A percentile compares a stretch with the other conserved stretches of the same genome.
phyloP scores from a whole-genome alignment of 495 filamentous ascomycete genomes.

The Talaromyces adpressus region DNA sequence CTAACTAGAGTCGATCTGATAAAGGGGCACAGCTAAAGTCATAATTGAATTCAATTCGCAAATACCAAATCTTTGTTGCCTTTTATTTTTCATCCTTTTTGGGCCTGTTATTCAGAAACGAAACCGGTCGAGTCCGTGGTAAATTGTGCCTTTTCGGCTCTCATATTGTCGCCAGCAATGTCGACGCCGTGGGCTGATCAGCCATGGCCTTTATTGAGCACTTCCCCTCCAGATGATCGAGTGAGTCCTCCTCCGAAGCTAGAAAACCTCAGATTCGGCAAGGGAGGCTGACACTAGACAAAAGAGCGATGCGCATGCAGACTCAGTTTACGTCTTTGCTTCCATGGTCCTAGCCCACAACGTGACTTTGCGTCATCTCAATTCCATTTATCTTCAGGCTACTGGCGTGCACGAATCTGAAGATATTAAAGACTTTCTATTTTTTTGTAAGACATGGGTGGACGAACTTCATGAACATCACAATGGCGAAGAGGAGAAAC shows the following conservation, averaged over 20 bases:
- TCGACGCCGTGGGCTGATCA: constrained; percentile 2
- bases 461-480: constrained; percentile 34
- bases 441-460: constrained; percentile 10
- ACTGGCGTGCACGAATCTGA: constrained; percentile 32
- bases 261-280: neutral
- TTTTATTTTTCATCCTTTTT: neutral
- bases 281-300: neutral
- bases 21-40: neutral
- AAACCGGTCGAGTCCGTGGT: neutral
- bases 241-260: neutral
- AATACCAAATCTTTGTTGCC: neutral
- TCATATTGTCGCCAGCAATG: neutral
- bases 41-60: neutral
- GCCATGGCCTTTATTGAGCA: neutral
- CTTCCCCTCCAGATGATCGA: neutral
- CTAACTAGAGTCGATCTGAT: neutral
- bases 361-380: constrained; percentile 51
- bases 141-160: neutral
- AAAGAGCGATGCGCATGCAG: neutral
- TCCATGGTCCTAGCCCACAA: constrained; percentile 57
- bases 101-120: neutral
- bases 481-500: constrained; percentile 29
- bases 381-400: constrained; percentile 51
- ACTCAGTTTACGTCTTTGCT: constrained; percentile 30
- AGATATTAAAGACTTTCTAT: constrained; percentile 14